Conservation (phyloP, 192 early-diverging fungal genomes). For the Podila verticillata region DNA sequence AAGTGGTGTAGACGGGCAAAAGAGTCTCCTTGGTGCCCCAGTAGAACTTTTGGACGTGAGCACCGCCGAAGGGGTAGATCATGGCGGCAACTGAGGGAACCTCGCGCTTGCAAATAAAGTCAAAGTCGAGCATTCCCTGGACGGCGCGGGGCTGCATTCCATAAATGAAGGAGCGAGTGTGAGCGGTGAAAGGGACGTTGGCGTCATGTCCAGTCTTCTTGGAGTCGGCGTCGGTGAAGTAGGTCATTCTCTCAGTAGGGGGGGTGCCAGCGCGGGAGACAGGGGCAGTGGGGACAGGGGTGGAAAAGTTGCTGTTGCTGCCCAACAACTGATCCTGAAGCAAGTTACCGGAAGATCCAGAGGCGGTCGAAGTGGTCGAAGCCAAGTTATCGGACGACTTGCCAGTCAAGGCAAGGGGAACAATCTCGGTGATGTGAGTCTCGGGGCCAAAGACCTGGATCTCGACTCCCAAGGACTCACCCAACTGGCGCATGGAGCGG, state of each 20-base stretch:
- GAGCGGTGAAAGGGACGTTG: conserved; percentile 74
- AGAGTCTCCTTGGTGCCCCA: conserved; percentile 98
- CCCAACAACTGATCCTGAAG: conserved; percentile 67
- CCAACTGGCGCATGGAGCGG: conserved; percentile 88
- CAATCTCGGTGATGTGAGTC: conserved; percentile 96
- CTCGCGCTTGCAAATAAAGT: conserved; percentile 96
- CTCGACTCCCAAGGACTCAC: conserved; percentile 90
- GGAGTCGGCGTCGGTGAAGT: conserved; percentile 60
- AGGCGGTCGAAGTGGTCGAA: conserved; percentile 23
- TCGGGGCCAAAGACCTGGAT: conserved; percentile 96
- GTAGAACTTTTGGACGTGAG: conserved; percentile 99
- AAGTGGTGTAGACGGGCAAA: conserved; percentile 88
- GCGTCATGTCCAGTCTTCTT: conserved; percentile 12
- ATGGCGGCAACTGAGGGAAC: conserved; percentile 95
- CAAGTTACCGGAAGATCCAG: conserved; percentile 61
- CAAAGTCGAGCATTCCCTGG: conserved; percentile 99
- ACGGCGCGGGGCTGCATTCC: conserved; percentile 99
- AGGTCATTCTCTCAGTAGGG: conserved; percentile 59
- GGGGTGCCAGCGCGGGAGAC: conserved; percentile 46
- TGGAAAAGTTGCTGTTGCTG: conserved; percentile 14
- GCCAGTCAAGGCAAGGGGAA: conserved; percentile 87
- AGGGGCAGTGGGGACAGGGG: conserved; percentile 21
- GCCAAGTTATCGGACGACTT: conserved; percentile 57
- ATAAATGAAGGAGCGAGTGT: conserved; percentile 91
- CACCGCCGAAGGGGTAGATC: conserved; percentile 98